Evolutionary conservation across 2,329 filamentous ascomycete genomes (phyloP), one percentile per base, ranked within the genome.

Genomic region (Fusarium proliferatum): DNA sequence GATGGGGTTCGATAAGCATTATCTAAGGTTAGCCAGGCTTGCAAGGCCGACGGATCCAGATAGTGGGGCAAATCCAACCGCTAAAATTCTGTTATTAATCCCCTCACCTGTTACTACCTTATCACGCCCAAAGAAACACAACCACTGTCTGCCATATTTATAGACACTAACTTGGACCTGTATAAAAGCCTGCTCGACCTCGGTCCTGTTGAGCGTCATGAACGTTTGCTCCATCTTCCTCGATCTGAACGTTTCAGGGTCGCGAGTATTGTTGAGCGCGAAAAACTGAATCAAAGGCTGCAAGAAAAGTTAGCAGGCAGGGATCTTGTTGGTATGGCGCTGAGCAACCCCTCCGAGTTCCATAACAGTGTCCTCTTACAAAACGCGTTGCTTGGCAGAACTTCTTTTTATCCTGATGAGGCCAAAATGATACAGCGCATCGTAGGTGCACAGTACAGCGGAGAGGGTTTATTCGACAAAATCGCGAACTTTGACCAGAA

Each of bases 121-220:
- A 19, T 26, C 2, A 8, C 7, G 1, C 10, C 23, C 3, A 26
- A 19, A 45, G 43, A 19, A 26, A 9, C 23, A 26, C 16, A 19
- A 19, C 10, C 10, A 26, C 16, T 6, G 0, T 4, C 16, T 5
- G 5, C 16, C 4, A 26, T 45, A 2, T 1, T 3, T 12, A 45
- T 45, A 23, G 43, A 45, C 9, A 5, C 11, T 9, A 19, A 26
- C 23, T 26, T 26, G 2, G 16, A 45, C 3, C 43, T 45, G 0
- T 26, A 45, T 19, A 45, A 3, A 9, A 26, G 23, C 4, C 43
- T 45, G 1, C 8, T 45, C 0, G 23, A 8, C 26, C 17, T 45
- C 6, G 23, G 13, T 45, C 43, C 17, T 13, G 4, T 9, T 13
- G 43, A 45, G 23, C 43, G 43, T 3, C 43, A 26, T 45, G 23